Base-by-base conservation (phyloP, 2,329 filamentous ascomycete species). In the Leptographium procerum region DNA sequence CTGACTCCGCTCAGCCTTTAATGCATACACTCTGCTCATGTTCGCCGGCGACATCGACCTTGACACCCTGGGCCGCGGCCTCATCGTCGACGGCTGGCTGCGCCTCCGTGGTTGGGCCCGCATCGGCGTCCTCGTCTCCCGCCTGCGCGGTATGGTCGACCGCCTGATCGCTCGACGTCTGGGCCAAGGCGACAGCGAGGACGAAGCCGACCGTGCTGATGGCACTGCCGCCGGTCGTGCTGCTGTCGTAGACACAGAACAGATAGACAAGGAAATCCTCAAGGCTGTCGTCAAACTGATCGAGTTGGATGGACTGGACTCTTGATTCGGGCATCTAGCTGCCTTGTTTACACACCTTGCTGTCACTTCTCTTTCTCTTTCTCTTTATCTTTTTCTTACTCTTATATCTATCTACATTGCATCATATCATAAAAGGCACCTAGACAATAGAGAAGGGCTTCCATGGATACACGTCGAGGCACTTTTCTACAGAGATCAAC, bases 41-140 rank as follows among this genome's bases (percentile, higher is more conserved):
- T 97, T 99, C 71, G 88, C 86, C 1, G 94, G 94, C 0, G 92
- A 0, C 78, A 90, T 97, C 55, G 83, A 85, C 60, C 82, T 97
- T 3, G 94, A 97, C 72, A 95, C 91, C 0, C 76, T 91, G 50
- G 92, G 92, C 7, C 79, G 91, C 26, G 94, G 94, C 0, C 74
- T 99, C 22, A 76, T 96, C 3, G 89, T 99, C 4, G 94, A 97
- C 72, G 91, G 89, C 56, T 97, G 92, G 94, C 76, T 97, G 57
- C 71, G 78, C 40, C 74, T 99, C 34, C 81, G 90, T 28, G 94
- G 94, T 1, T 99, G 94, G 94, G 92, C 94, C 1, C 82, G 94
- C 52, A 94, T 99, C 62, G 94, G 92, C 33, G 92, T 97, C 14
- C 71, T 99, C 64, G 87, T 96, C 3, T 88, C 87, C 52, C 79